Conservation (phyloP, 2,329 filamentous ascomycete genomes). For the Dactylellina sp. region DNA sequence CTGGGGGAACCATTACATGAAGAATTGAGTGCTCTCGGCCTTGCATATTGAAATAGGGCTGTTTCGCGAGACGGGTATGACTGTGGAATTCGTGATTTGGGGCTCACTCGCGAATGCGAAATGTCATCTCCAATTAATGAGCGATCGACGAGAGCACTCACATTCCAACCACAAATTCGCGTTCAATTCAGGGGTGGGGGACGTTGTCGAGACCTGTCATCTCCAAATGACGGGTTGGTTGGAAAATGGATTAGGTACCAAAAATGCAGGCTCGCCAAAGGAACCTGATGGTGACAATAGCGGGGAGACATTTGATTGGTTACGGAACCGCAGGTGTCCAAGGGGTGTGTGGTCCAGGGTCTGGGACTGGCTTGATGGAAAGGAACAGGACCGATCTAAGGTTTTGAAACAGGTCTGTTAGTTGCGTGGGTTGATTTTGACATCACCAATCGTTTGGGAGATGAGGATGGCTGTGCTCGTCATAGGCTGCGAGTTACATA, state of each 20-base stretch:
- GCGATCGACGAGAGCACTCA: background rate
- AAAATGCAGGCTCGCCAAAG: slow-evolving; percentile 5
- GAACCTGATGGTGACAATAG: background rate
- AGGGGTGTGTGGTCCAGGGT: slow-evolving; percentile 6
- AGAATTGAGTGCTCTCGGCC: no score
- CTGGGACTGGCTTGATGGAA: background rate
- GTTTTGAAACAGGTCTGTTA: slow-evolving; percentile 34
- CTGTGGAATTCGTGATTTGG: no score
- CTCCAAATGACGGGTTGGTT: background rate
- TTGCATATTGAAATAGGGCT: no score
- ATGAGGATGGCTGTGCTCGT: background rate
- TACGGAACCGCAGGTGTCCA: slow-evolving; percentile 21
- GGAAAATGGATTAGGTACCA: background rate
- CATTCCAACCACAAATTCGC: background rate
- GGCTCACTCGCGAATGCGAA: no score
- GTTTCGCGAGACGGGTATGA: no score
- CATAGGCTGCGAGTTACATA: slow-evolving; percentile 22
- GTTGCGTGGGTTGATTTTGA: slow-evolving; percentile 32
- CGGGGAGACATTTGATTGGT: slow-evolving; percentile 34
- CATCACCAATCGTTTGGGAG: slow-evolving; percentile 39
- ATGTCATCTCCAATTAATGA: background rate
- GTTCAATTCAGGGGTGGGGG: slow-evolving; percentile 2
- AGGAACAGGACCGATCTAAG: slow-evolving; percentile 19
- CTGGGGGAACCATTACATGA: background rate
- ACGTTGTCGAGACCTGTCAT: background rate